Evolutionary conservation across 331 rosid genomes (phyloP).

Genomic region (Spiraea crenata): DNA sequence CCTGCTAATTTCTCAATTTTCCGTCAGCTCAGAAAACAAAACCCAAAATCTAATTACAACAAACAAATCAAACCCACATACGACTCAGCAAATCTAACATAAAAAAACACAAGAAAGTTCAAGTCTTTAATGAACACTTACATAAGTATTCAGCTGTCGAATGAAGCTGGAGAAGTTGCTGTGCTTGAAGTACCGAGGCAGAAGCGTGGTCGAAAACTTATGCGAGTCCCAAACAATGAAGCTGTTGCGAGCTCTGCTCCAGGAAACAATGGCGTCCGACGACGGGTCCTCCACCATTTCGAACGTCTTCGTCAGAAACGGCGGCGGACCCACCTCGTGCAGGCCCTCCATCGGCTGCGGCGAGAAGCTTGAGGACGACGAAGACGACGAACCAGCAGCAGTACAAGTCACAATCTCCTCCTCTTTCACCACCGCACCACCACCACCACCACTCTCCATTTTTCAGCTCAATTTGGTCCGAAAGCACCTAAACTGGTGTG

Average conservation of each 20-base stretch:
- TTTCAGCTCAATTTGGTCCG: too few species aligned
- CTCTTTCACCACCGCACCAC: constrained; percentile 38
- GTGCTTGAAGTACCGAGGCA: constrained; percentile 95
- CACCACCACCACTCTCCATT: too few species aligned
- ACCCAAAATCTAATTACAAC: too few species aligned
- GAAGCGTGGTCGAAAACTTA: constrained; percentile 58
- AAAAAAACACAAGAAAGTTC: neutral
- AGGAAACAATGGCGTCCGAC: constrained; percentile 76
- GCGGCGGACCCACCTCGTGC: constrained; percentile 85
- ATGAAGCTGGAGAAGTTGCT: constrained; percentile 89
- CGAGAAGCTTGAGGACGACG: constrained; percentile 40
- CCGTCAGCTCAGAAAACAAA: too few species aligned
- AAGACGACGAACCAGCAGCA: constrained; percentile 39
- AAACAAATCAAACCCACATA: neutral
- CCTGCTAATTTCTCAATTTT: too few species aligned
- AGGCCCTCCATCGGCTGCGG: constrained; percentile 84
- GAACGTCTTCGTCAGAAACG: constrained; percentile 83
- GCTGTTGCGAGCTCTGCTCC: constrained; percentile 88
- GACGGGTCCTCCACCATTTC: constrained; percentile 94
- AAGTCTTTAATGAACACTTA: constrained; percentile 30
- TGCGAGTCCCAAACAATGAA: constrained; percentile 88
- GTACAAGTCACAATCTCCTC: constrained; percentile 43
- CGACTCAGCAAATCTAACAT: neutral
- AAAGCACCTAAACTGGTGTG: too few species aligned
- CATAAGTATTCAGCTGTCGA: constrained; percentile 96